phyloP scores from a whole-genome alignment of 805 yeast genomes.

The Myxozyma mucilagina region DNA sequence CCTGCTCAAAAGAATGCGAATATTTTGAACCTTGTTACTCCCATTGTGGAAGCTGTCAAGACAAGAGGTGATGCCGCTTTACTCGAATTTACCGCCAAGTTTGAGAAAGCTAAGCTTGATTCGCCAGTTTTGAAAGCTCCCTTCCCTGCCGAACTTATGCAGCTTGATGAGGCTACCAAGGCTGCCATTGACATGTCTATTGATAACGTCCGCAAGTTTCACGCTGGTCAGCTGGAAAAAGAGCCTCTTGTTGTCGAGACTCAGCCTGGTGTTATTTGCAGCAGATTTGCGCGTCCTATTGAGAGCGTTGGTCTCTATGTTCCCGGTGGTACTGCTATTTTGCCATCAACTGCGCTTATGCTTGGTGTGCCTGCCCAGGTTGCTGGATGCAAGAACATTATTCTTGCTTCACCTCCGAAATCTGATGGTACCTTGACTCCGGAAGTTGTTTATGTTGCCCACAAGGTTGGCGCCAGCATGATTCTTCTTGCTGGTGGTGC shows the following conservation, averaged over 20 bases:
- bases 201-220: slow-evolving; percentile 86
- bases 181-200: slow-evolving; percentile 87
- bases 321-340: slow-evolving; percentile 98
- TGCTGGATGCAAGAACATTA: slow-evolving; percentile 91
- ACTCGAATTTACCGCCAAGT: slow-evolving; percentile 84
- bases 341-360: slow-evolving; percentile 98
- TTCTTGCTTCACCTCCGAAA: slow-evolving; percentile 94
- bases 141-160: slow-evolving; percentile 74
- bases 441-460: slow-evolving; percentile 96
- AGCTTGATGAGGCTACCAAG: slow-evolving; percentile 69
- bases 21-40: slow-evolving; percentile 88
- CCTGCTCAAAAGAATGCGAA: slow-evolving; percentile 95
- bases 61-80: slow-evolving; percentile 81
- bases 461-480: slow-evolving; percentile 86
- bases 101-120: slow-evolving; percentile 75
- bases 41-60: slow-evolving; percentile 79
- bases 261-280: slow-evolving; percentile 88
- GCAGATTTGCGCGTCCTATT: slow-evolving; percentile 92
- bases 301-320: slow-evolving; percentile 93
- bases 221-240: slow-evolving; percentile 81
- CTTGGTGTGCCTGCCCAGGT: slow-evolving; percentile 97
- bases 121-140: slow-evolving; percentile 86
- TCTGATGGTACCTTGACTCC: slow-evolving; percentile 91
- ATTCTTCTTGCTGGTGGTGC: slow-evolving; percentile 99
- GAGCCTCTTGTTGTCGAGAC: slow-evolving; percentile 84